Evolutionary conservation across 2,329 filamentous ascomycete species (phyloP).

Genomic region (Bertia moriformis): DNA sequence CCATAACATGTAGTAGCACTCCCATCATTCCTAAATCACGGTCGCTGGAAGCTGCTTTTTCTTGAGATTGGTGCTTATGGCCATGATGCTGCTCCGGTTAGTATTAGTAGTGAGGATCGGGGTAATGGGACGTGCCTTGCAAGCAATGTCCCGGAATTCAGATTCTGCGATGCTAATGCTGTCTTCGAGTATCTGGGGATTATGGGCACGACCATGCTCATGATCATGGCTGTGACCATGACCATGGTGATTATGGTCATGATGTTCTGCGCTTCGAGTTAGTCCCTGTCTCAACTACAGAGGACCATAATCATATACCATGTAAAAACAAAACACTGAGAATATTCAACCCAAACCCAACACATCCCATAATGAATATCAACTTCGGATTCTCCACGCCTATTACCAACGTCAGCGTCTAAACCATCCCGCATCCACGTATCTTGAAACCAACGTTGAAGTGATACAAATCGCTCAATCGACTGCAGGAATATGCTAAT

Average conservation of each 20-base stretch:
- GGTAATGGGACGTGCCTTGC: too few species aligned
- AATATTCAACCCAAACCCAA: constrained; percentile 54
- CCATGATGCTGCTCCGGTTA: constrained; percentile 39
- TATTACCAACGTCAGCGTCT: constrained; percentile 14
- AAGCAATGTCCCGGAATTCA: too few species aligned
- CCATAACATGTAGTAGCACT: constrained; percentile 55
- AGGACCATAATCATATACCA: constrained; percentile 21
- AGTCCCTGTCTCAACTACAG: background rate
- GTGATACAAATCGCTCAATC: constrained; percentile 51
- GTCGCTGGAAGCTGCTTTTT: constrained; percentile 14
- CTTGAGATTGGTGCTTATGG: constrained; percentile 12
- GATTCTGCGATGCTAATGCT: too few species aligned
- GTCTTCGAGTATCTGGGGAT: too few species aligned
- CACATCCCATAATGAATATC: constrained; percentile 54
- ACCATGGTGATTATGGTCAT: constrained; percentile 20
- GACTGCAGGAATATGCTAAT: constrained; percentile 62
- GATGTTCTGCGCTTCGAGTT: constrained; percentile 10
- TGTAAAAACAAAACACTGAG: constrained; percentile 53
- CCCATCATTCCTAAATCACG: constrained; percentile 59
- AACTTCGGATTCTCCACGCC: constrained; percentile 49
- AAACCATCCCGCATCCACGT: background rate
- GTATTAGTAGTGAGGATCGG: too few species aligned
- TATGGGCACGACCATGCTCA: constrained; percentile 6
- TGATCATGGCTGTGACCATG: constrained; percentile 8
- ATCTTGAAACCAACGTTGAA: constrained; percentile 26